These are phyloP conservation scores for Otatea glauca DNA, from an alignment of 176 grass and related monocot genomes.

Conservation along the genomic window DNA sequence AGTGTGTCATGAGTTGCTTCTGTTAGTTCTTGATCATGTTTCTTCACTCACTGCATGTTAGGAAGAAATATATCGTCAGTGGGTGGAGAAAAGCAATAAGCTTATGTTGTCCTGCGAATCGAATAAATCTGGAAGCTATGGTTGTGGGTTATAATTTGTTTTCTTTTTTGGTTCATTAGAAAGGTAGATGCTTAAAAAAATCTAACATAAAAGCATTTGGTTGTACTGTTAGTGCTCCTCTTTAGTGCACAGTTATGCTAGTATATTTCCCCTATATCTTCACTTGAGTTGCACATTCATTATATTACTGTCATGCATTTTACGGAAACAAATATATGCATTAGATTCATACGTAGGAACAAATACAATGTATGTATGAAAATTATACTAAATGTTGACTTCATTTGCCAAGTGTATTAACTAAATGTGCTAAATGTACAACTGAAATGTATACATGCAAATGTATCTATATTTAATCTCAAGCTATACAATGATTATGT, in stretches of 20 bases:
- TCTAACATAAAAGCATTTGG: no score
- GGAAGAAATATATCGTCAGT: constrained; percentile 19
- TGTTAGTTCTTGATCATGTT: constrained; percentile 26
- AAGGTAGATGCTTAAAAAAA: not conserved
- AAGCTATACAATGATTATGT: no score
- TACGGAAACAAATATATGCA: not conserved
- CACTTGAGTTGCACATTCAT: not conserved
- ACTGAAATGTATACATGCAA: no score
- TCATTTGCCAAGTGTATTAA: not conserved
- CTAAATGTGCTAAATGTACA: not conserved
- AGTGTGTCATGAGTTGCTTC: not conserved
- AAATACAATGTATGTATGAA: not conserved
- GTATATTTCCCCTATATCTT: no score
- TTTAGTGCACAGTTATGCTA: no score
- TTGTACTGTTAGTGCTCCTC: no score
- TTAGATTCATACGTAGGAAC: not conserved
- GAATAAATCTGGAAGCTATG: constrained; percentile 41
- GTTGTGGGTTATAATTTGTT: not conserved
- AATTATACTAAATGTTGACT: not conserved
- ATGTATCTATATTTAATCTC: no score
- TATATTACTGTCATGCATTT: not conserved
- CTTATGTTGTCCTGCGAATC: not conserved
- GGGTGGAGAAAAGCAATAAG: constrained; percentile 35
- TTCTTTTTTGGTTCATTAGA: not conserved
- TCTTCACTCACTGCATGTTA: constrained; percentile 19